phyloP scores from a whole-genome alignment of 2,329 filamentous ascomycete species.

The Cryphonectria naterciae region DNA sequence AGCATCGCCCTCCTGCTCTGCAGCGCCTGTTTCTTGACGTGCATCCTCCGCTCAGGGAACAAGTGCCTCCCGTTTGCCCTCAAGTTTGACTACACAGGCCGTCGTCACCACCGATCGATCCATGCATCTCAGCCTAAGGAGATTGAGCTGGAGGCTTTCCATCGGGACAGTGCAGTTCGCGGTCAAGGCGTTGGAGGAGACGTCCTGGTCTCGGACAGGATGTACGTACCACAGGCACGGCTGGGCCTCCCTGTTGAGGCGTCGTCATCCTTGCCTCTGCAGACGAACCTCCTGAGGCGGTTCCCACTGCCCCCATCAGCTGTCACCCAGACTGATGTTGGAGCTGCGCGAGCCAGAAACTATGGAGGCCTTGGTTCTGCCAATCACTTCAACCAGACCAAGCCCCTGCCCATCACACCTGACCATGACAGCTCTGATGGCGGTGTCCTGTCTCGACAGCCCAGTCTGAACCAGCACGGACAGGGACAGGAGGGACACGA shows the following conservation, averaged over 20 bases:
- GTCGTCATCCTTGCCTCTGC: not conserved
- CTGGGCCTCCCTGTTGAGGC: not conserved
- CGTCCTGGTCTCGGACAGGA: not conserved
- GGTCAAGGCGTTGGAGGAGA: too few species aligned
- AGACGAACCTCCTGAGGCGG: too few species aligned
- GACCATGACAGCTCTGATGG: not conserved
- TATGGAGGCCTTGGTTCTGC: not conserved
- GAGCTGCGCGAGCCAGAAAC: not conserved
- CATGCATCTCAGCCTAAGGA: conserved; percentile 11
- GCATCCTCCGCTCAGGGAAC: not conserved
- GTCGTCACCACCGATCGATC: too few species aligned
- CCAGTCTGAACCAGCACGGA: not conserved
- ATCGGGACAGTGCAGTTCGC: not conserved
- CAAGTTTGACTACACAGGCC: not conserved
- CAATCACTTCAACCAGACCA: not conserved
- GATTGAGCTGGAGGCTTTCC: conserved; percentile 8
- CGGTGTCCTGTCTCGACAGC: not conserved
- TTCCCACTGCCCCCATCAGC: not conserved
- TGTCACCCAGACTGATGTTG: not conserved
- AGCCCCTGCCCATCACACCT: not conserved
- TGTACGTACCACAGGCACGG: not conserved
- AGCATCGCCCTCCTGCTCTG: not conserved
- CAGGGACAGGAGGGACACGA: not conserved
- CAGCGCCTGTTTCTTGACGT: not conserved
- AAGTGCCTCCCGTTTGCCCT: not conserved